These are phyloP conservation scores for Saccharomycopsis capsularis DNA, from an alignment of 805 yeast genomes.

Conservation along the genomic window DNA sequence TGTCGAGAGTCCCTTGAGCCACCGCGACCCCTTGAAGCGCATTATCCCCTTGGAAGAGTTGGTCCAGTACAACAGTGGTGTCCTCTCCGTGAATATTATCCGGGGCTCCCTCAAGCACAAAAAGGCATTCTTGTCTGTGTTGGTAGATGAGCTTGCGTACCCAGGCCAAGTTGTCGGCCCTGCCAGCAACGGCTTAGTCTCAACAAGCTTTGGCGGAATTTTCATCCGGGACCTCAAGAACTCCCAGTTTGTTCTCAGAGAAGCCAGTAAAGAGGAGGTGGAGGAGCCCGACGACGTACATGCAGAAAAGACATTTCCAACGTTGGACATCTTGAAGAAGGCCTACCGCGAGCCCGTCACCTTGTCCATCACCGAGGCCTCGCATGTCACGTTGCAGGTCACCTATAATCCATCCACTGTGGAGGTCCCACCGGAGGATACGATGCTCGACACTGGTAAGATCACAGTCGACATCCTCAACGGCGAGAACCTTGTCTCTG, in stretches of 20 bases:
- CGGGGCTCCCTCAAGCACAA: constrained; percentile 43
- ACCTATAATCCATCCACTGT: constrained; percentile 56
- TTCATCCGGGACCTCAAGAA: constrained; percentile 67
- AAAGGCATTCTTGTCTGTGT: constrained; percentile 47
- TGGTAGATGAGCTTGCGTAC: constrained; percentile 56
- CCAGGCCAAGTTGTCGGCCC: constrained; percentile 52
- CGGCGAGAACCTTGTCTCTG: constrained; percentile 48
- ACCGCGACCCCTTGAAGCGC: constrained; percentile 32
- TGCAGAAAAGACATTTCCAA: constrained; percentile 42
- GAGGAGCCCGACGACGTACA: constrained; percentile 42
- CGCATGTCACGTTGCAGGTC: constrained; percentile 39
- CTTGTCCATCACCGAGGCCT: constrained; percentile 36
- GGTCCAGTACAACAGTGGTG: constrained; percentile 54
- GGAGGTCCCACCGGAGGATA: constrained; percentile 49
- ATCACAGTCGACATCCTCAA: constrained; percentile 49
- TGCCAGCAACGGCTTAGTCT: constrained; percentile 39
- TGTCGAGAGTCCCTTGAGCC: constrained; percentile 36
- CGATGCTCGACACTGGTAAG: constrained; percentile 61
- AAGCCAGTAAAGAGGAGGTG: constrained; percentile 46
- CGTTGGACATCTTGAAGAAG: constrained; percentile 46
- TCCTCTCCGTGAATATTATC: constrained; percentile 45
- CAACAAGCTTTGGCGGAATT: constrained; percentile 44
- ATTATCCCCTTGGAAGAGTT: constrained; percentile 46
- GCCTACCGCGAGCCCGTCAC: constrained; percentile 41
- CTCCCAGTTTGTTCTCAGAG: constrained; percentile 49